Evolutionary conservation across 129 eudicot genomes (phyloP).

Genomic region (Pittosporum tobira): DNA sequence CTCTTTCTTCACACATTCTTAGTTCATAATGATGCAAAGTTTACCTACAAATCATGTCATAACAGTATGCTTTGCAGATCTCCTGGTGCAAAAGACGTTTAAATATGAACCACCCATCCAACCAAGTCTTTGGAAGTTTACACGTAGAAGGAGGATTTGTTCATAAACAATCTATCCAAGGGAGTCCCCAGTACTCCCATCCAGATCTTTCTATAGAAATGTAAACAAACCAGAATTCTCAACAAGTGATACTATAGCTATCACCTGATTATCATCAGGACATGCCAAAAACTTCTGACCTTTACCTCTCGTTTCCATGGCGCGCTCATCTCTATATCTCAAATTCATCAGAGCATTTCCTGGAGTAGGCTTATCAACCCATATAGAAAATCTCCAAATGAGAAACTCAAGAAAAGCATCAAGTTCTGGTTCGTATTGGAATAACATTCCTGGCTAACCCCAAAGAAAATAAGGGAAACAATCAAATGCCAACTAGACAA

Average conservation of each 20-base stretch:
- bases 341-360: constrained; percentile 91
- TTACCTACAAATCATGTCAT: not conserved
- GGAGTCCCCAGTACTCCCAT: not conserved
- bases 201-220: not conserved
- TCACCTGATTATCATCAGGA: constrained; percentile 5
- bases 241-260: not conserved
- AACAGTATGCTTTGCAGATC: not conserved
- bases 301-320: constrained; percentile 63
- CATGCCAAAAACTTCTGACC: constrained; percentile 33
- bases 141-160: not conserved
- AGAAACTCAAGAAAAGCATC: constrained; percentile 99
- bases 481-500: constrained; percentile 24
- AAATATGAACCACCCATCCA: not conserved
- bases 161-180: not conserved
- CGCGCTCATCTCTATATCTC: constrained; percentile 92
- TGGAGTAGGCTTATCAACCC: constrained; percentile 98
- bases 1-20: no score
- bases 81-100: not conserved
- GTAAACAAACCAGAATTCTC: not conserved
- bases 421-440: constrained; percentile 93
- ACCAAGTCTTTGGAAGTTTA: not conserved
- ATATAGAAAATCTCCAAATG: constrained; percentile 90
- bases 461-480: constrained; percentile 35
- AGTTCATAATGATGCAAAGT: no score
- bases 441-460: constrained; percentile 97